Evolutionary conservation across 768 basidiomycete genomes (phyloP).

Genomic region (Russula emetica): DNA sequence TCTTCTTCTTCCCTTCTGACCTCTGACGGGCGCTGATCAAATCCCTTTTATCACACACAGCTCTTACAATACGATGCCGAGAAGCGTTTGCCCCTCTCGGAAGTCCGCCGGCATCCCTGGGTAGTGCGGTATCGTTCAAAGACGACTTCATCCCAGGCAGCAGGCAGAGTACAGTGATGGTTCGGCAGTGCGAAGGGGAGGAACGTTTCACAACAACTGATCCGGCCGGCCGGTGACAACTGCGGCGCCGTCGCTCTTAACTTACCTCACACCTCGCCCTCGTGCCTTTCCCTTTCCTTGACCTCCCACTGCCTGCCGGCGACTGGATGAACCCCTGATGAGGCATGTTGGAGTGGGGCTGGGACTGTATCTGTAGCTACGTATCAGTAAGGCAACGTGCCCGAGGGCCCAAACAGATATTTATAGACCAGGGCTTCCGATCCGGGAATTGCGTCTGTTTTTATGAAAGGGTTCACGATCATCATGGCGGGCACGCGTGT

Average conservation of each 20-base stretch:
- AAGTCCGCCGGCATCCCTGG: slow-evolving; percentile 48
- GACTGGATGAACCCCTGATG: background rate
- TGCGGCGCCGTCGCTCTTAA: background rate
- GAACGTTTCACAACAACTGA: background rate
- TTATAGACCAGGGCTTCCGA: background rate
- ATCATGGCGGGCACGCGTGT: background rate
- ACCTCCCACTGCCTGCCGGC: too few relatives aligned
- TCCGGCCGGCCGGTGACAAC: background rate
- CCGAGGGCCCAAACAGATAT: background rate
- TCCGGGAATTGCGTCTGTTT: background rate
- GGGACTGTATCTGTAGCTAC: background rate
- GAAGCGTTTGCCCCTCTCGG: slow-evolving; percentile 43
- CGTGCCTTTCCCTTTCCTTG: too few relatives aligned
- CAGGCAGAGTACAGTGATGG: background rate
- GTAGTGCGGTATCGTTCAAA: slow-evolving; percentile 26
- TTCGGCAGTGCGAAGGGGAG: background rate
- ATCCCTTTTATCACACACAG: slow-evolving; percentile 46
- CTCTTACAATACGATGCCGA: slow-evolving; percentile 58
- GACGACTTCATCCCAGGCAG: slow-evolving; percentile 20
- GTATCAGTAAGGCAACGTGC: background rate
- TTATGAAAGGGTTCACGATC: background rate
- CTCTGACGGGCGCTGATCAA: background rate
- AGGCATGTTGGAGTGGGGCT: too few relatives aligned
- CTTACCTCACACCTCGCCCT: background rate
- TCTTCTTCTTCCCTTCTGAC: too few relatives aligned